phyloP scores from a whole-genome alignment of 352 stramenopile species.

The Pythium oligandrum region DNA sequence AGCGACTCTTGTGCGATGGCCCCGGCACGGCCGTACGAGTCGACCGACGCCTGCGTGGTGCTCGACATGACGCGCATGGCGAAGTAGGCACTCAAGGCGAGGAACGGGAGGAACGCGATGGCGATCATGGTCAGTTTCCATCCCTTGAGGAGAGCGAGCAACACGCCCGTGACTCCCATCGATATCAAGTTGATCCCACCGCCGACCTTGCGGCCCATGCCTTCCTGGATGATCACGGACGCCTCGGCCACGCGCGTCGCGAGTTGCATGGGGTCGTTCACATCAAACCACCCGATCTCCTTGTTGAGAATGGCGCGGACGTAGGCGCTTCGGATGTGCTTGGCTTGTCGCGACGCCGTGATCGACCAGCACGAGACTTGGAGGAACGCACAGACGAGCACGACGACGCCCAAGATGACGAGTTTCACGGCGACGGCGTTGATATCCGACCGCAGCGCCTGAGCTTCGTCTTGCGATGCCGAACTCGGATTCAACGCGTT shows the following conservation, averaged over 20 bases:
- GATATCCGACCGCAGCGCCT: slow-evolving; percentile 24
- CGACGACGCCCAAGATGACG: slow-evolving; percentile 38
- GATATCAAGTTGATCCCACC: slow-evolving; percentile 26
- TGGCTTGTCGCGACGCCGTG: slow-evolving; percentile 27
- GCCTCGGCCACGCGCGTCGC: slow-evolving; percentile 26
- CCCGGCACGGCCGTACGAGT: slow-evolving; percentile 29
- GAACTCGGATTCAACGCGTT: slow-evolving; percentile 61
- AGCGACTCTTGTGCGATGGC: slow-evolving; percentile 34
- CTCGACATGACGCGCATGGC: slow-evolving; percentile 13
- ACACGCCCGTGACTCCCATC: slow-evolving; percentile 35
- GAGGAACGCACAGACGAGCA: slow-evolving; percentile 41
- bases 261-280: slow-evolving; percentile 24
- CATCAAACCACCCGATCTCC: slow-evolving; percentile 24
- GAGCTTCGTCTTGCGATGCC: slow-evolving; percentile 34
- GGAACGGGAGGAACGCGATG: slow-evolving; percentile 28
- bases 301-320: slow-evolving; percentile 20
- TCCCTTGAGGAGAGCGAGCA: slow-evolving; percentile 32
- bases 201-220: slow-evolving; percentile 31
- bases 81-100: slow-evolving; percentile 21
- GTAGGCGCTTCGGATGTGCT: slow-evolving; percentile 25
- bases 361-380: slow-evolving; percentile 63
- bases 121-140: slow-evolving; percentile 45
- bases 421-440: slow-evolving; percentile 48
- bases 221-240: slow-evolving; percentile 27
- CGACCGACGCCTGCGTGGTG: slow-evolving; percentile 17